Conservation (phyloP, 805 yeast species). For the Starmerella apis region DNA sequence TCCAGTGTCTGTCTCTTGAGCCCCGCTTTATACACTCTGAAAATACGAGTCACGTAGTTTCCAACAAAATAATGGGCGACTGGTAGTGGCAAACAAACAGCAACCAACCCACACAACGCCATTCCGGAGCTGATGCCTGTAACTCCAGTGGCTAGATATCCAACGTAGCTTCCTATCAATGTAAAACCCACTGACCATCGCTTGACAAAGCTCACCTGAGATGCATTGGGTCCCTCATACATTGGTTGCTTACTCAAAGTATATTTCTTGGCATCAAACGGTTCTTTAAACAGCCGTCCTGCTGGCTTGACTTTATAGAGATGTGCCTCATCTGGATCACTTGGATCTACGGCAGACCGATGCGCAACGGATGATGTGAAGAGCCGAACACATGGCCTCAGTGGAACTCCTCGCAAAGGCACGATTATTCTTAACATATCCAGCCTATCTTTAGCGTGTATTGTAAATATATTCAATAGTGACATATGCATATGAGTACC, state of each 20-base stretch:
- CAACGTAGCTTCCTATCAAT: conserved; percentile 49
- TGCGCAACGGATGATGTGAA: not conserved
- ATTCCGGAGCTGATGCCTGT: conserved; percentile 44
- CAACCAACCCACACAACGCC: conserved; percentile 35
- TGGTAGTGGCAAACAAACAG: conserved; percentile 49
- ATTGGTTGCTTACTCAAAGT: conserved; percentile 47
- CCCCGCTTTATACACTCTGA: conserved; percentile 53
- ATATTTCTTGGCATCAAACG: conserved; percentile 44
- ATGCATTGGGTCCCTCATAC: conserved; percentile 53
- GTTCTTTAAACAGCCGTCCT: conserved; percentile 35
- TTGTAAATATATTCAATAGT: not conserved
- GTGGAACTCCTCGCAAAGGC: not conserved
- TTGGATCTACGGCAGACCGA: conserved; percentile 25
- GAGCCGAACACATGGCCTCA: not conserved
- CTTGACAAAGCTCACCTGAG: conserved; percentile 52
- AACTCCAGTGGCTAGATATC: conserved; percentile 40
- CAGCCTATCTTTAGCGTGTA: not conserved
- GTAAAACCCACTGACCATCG: conserved; percentile 53
- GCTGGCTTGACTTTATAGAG: conserved; percentile 36
- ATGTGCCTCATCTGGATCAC: conserved; percentile 37
- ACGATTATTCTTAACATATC: not conserved
- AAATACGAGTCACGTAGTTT: conserved; percentile 62
- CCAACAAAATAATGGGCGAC: conserved; percentile 44
- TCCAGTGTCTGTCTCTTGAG: conserved; percentile 51
- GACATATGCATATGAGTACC: too few relatives aligned